Evolutionary conservation across 2,329 filamentous ascomycete species (phyloP), one percentile per base, ranked within the genome.

Genomic region (Elsinoe batatas): DNA sequence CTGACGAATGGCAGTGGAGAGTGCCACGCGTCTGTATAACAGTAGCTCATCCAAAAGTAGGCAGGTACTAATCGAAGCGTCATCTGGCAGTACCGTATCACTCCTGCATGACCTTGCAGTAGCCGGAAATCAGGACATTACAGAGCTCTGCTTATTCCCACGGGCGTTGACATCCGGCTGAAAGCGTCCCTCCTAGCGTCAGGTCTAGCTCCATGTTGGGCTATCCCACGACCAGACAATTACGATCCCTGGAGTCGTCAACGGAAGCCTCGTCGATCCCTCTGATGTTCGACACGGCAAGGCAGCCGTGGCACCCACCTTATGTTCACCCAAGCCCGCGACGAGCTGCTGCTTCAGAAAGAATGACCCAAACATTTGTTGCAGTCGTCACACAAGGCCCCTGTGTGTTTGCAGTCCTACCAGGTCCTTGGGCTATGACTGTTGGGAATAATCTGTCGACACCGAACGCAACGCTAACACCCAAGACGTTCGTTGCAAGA

Each of bases 131-230:
- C 26, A 30, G 26, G 26, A 30, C 26, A 30, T 30, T 38, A 38
- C 44, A 35, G 10, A 15, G n/a, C 15, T 18, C 22, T 33, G 40
- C 20, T 26, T 49, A 49, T 49, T 49, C 44, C 44, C 44, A 49
- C 20, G 30, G 44, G 17, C 44, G n/a, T 49, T 20, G 44, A 33
- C 44, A 33, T 38, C 47, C 47, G 47, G 35, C 47, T 36, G 47
- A 51, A 51, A 51, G 47, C 47, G 47, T 26, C 38, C 8, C 22
- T 5, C 17, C 37, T 51, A 51, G 47, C 47, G 47, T 20, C 15
- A 18, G 32, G 33, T 30, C 46, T 50, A 38, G 47, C 35, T 38
- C 17, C 47, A 22, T 37, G 47, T 37, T 51, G 47, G 33, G 26
- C 26, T 35, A 13, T 50, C n/a, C 30, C 12, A 37, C 18, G 18